phyloP scores from a whole-genome alignment of 2,329 filamentous ascomycete species.

The Albifimbria verrucaria region DNA sequence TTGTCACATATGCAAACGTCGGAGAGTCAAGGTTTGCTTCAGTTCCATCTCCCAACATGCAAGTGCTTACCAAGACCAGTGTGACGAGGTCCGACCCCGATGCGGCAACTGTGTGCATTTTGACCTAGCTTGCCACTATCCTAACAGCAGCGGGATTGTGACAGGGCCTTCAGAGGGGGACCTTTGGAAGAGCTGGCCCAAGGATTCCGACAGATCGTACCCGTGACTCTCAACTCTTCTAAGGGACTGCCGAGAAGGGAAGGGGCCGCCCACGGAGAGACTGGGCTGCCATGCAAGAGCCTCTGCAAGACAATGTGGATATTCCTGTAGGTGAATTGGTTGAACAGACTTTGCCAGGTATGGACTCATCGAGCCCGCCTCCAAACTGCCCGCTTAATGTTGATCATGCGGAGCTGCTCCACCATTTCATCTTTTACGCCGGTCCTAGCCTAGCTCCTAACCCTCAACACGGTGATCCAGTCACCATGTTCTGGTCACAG shows the following conservation, averaged over 20 bases:
- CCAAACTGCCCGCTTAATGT: conserved; percentile 19
- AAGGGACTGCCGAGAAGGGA: conserved; percentile 22
- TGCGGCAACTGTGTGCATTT: conserved; percentile 29
- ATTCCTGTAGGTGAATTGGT: no score
- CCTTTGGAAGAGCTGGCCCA: conserved; percentile 12
- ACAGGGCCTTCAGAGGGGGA: not conserved
- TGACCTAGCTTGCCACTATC: conserved; percentile 24
- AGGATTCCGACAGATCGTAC: conserved; percentile 11
- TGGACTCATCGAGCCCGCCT: conserved; percentile 2
- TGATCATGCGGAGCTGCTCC: conserved; percentile 25
- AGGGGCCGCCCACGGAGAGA: conserved; percentile 27
- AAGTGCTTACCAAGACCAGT: conserved; percentile 14
- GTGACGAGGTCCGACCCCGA: conserved; percentile 27
- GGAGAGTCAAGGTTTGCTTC: conserved; percentile 25
- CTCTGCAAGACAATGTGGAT: no score
- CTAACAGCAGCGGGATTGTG: conserved; percentile 14
- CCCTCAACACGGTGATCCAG: conserved; percentile 11
- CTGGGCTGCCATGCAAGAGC: conserved; percentile 20
- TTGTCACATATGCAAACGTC: conserved; percentile 27
- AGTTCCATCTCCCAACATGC: not conserved
- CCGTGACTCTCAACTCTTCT: conserved; percentile 13
- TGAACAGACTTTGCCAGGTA: no score
- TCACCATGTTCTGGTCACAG: conserved; percentile 22
- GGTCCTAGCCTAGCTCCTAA: conserved; percentile 17
- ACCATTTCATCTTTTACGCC: conserved; percentile 22